A percentile compares a stretch with the other conserved stretches of the same genome.
Conservation (phyloP, 2,329 filamentous ascomycete genomes). For the Penicillium sp. region DNA sequence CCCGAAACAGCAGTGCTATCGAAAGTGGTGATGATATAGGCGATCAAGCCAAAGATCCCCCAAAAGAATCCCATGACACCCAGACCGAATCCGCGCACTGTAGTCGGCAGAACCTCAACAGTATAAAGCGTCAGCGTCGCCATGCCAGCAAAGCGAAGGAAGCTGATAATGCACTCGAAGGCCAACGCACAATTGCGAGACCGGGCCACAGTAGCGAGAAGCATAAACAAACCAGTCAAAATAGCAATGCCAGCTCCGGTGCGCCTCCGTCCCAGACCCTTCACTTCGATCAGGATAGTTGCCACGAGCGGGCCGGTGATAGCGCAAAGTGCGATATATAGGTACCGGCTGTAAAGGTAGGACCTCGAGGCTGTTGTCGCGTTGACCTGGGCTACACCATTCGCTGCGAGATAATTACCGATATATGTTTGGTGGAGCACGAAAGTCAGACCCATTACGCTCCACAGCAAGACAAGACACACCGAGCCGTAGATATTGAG, state of each 20-base stretch:
- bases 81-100: slow-evolving; percentile 6
- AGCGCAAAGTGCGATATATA: slow-evolving; percentile 17
- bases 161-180: slow-evolving; percentile 19
- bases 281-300: slow-evolving; percentile 14
- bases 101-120: slow-evolving; percentile 17
- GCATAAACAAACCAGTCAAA: slow-evolving; percentile 20
- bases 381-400: slow-evolving; percentile 12
- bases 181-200: slow-evolving; percentile 13
- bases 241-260: slow-evolving; percentile 18
- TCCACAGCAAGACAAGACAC: slow-evolving; percentile 18
- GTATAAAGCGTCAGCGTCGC: slow-evolving; percentile 21
- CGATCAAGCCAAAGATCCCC: slow-evolving; percentile 19
- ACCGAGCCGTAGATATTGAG: not conserved
- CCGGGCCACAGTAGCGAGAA: slow-evolving; percentile 14
- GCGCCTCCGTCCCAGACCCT: slow-evolving; percentile 15
- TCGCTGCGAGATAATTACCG: slow-evolving; percentile 12
- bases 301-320: slow-evolving; percentile 21
- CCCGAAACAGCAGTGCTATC: not conserved
- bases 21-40: slow-evolving; percentile 15
- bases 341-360: slow-evolving; percentile 19
- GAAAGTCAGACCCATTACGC: slow-evolving; percentile 18
- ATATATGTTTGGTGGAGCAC: slow-evolving; percentile 21
- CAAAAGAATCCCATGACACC: not conserved
- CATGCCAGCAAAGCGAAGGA: slow-evolving; percentile 14
- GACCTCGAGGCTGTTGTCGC: slow-evolving; percentile 12